Evolutionary conservation across 805 yeast species (phyloP).

Genomic region (Pichia nakasei): DNA sequence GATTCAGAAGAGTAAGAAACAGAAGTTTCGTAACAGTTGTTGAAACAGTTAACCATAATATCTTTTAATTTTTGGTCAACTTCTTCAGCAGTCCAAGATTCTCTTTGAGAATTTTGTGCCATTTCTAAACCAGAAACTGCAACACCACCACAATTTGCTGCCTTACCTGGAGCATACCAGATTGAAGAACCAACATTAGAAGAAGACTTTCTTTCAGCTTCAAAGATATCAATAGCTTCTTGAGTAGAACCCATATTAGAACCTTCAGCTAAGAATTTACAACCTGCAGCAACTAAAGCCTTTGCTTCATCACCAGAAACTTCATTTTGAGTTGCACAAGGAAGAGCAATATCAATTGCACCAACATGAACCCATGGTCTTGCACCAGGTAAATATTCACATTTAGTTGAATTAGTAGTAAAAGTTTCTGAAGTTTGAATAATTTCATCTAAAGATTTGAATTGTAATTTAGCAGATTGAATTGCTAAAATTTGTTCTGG

Average conservation of each 20-base stretch:
- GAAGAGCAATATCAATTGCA: constrained; percentile 89
- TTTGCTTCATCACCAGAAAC: constrained; percentile 95
- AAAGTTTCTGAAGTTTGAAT: constrained; percentile 48
- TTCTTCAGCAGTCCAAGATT: constrained; percentile 83
- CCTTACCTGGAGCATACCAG: constrained; percentile 99
- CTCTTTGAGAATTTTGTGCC: constrained; percentile 98
- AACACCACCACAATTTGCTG: constrained; percentile 99
- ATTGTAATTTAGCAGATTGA: constrained; percentile 69
- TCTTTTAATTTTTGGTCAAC: constrained; percentile 85
- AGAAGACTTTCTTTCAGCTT: constrained; percentile 58
- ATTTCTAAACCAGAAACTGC: constrained; percentile 97
- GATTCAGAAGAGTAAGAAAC: constrained; percentile 65
- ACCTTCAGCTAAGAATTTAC: constrained; percentile 94
- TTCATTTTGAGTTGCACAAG: constrained; percentile 98
- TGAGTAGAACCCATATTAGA: constrained; percentile 99
- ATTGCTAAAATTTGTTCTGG: constrained; percentile 69
- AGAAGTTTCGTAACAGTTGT: constrained; percentile 87
- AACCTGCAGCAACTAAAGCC: constrained; percentile 86
- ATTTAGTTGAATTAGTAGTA: constrained; percentile 34
- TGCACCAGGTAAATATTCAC: constrained; percentile 83
- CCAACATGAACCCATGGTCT: constrained; percentile 96
- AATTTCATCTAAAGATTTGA: constrained; percentile 66
- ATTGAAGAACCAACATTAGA: constrained; percentile 40
- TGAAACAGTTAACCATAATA: constrained; percentile 89
- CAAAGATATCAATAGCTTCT: constrained; percentile 93